Percentiles rank a stretch among this genome's conserved stretches.
Evolutionary conservation across 306 rosid species (phyloP).

Genomic region (Gastrolobium villosum): DNA sequence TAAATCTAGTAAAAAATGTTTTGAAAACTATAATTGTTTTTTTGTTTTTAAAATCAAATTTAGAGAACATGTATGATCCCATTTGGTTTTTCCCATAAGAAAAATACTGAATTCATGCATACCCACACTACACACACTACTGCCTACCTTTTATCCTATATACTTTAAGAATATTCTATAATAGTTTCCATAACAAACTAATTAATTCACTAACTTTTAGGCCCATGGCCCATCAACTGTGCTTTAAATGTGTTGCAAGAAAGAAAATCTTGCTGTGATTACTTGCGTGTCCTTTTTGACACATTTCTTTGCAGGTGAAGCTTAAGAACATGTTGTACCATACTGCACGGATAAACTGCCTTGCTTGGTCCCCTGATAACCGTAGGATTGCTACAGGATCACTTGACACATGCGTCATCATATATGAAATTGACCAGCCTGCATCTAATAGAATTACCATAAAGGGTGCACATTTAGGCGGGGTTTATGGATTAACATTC

Average conservation of each 20-base stretch:
- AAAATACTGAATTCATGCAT: no score
- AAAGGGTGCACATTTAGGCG: constrained; percentile 95
- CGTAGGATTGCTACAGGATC: constrained; percentile 92
- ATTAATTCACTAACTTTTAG: no score
- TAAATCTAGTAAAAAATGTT: no score
- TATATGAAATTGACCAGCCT: constrained; percentile 90
- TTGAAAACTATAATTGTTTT: no score
- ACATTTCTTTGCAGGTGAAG: constrained; percentile 71
- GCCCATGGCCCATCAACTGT: background rate
- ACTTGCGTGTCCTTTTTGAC: constrained; percentile 32
- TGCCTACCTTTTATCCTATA: no score
- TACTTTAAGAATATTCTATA: no score
- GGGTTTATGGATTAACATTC: constrained; percentile 93
- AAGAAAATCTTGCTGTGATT: background rate
- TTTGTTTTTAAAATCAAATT: no score
- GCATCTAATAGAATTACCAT: constrained; percentile 80
- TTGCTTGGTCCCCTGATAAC: constrained; percentile 96
- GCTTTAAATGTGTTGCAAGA: constrained; percentile 25
- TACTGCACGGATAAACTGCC: constrained; percentile 93
- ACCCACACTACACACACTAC: no score
- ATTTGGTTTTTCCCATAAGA: no score
- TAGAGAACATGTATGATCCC: no score
- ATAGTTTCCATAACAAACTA: no score
- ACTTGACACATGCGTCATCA: constrained; percentile 80
- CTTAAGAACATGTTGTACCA: constrained; percentile 95